Base-by-base conservation (phyloP, 345 rosid genomes). In the Limnanthes douglasii region DNA sequence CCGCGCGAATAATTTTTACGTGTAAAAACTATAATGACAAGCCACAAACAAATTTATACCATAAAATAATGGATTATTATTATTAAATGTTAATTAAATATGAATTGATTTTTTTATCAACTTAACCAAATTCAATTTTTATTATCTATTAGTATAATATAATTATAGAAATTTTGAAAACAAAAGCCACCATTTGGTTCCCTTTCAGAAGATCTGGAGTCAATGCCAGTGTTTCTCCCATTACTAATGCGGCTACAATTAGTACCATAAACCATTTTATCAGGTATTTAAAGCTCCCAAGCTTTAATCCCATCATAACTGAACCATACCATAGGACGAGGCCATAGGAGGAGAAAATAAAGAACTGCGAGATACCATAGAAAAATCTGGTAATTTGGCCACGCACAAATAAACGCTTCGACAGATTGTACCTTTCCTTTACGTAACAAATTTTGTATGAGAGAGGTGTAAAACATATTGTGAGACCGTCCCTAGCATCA, bases 321-420 rank as follows among this genome's bases (percentile, higher is more conserved):
- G 92, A 78, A 41, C 92, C 92, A 25, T 66, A 79, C 93, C 93
- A 79, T 42, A 79, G 55, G 21, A 78, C 81, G 28, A 79, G 93
- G 18, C 85, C 93, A 18, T 79, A 79, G 6, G 81, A 60, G 14
- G 93, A 79, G 65, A 75, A 79, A 54, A 79, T 79, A 67, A 79
- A 79, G 63, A 79, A 79, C 66, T 79, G 93, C 35, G 85, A 75
- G 34, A 72, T 26, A 13, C 93, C 93, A 48, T 79, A 75, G 51
- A 72, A 69, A 37, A 72, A 34, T 34, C 93, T 85, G 1, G 93
- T 85, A 36, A 72, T 69, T 59, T 75, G 93, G 22, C 93, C 93
- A 7, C 93, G 75, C 31, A 36, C 52, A 28, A 79, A 75, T 1
- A 78, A 69, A 4, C 32, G 68, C 35, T 49, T 55, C 2, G 81